These are phyloP conservation scores for Curvularia lunata DNA, from an alignment of 2,329 filamentous ascomycete species.

Conservation along the genomic window DNA sequence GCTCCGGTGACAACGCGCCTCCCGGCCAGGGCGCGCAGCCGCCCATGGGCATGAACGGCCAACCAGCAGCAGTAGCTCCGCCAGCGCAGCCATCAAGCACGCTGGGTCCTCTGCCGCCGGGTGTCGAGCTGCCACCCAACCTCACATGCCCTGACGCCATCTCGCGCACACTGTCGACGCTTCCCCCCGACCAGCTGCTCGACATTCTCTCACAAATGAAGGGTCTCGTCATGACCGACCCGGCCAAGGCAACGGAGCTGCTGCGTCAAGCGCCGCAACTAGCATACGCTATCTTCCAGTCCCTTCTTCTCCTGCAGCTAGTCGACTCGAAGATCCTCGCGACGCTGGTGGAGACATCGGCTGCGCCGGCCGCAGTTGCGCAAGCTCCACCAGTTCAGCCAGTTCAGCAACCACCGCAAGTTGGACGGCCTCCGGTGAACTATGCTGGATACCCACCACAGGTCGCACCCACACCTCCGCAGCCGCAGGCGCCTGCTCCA, in stretches of 20 bases:
- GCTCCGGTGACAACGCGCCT: conserved; percentile 63
- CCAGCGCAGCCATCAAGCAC: conserved; percentile 54
- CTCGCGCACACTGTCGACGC: conserved; percentile 83
- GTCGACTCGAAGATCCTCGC: conserved; percentile 84
- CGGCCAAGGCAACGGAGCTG: conserved; percentile 82
- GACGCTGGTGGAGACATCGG: conserved; percentile 72
- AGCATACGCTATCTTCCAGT: conserved; percentile 93
- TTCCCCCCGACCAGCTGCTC: conserved; percentile 86
- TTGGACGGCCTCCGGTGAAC: conserved; percentile 39
- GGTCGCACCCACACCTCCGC: conserved; percentile 60
- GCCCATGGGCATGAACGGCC: conserved; percentile 34
- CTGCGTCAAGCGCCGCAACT: conserved; percentile 90
- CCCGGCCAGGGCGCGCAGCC: conserved; percentile 53
- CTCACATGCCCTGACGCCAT: conserved; percentile 89
- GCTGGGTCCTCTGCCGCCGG: conserved; percentile 82
- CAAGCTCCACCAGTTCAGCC: conserved; percentile 50
- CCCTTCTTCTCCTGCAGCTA: conserved; percentile 88
- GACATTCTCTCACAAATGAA: conserved; percentile 97
- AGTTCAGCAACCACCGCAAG: conserved; percentile 41
- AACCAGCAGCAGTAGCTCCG: conserved; percentile 48
- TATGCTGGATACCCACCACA: conserved; percentile 53
- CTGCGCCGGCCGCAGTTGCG: conserved; percentile 39
- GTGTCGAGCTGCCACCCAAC: conserved; percentile 81
- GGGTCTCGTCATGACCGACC: conserved; percentile 79
- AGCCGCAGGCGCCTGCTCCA: conserved; percentile 43